Evolutionary conservation across 768 basidiomycete genomes (phyloP), one percentile per base, ranked within the genome.

Genomic region (Rhodotorula graminis): DNA sequence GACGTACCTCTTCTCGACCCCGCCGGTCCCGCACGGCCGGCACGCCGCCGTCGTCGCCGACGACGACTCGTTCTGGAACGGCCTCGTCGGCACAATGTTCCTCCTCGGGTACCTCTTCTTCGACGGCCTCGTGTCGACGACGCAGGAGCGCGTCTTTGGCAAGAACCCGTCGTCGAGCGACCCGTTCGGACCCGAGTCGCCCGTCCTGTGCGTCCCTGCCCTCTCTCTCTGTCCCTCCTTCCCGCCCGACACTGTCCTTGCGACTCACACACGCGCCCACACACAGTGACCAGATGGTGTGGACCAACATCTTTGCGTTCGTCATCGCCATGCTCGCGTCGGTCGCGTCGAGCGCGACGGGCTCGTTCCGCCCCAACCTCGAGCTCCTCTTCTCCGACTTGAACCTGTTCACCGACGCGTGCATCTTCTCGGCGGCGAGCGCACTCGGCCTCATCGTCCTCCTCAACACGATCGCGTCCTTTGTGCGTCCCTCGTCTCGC

Each of bases 141-240:
- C 78, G 33, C 78, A 77, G 59, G 75, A 77, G 69, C 64, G 61
- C n/a, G 77, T 72, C 12, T 77, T 79, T 46, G 78, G 75, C 33
- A 77, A 76, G 67, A 75, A 75, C 61, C 74, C 74, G 3, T 49
- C 67, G 1, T 71, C 70, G 3, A 57, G 52, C 33, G 74, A 76
- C 42, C 78, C 78, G 10, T 75, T 79, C 44, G 75, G 75, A 0
- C 67, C 74, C 27, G 73, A 66, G 2, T 69, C 69, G 37, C 78
- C 78, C 7, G 77, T 79, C 7, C 72, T 78, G 11, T 74, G 75
- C 40, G 74, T 75, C 73, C 73, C 53, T 6, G 40, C 44, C 44
- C 44, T 46, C 44, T 44, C 42, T 8, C 44, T 46, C 44, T 44
- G 18, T 52, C 40, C 15, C 6, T 25, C 46, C 21, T 21, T n/a